Conservation (phyloP, 371 early-diverging fungal species). For the Thermomucor indicae-seudaticae region DNA sequence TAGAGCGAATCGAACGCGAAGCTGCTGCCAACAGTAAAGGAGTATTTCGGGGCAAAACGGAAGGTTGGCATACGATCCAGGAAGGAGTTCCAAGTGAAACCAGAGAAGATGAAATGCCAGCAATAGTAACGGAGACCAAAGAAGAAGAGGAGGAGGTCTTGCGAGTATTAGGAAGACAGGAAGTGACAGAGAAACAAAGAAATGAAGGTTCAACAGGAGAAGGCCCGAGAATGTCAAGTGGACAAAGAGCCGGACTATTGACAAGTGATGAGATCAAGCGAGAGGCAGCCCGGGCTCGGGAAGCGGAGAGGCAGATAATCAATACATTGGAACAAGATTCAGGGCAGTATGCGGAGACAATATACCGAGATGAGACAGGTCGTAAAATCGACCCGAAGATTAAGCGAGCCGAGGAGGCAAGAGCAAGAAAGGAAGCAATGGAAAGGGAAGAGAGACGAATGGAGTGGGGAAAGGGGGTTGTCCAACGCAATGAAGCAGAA, state of each 20-base stretch:
- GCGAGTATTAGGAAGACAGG: not conserved
- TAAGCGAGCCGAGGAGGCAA: slow-evolving; percentile 57
- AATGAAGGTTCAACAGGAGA: slow-evolving; percentile 4
- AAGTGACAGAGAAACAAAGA: not conserved
- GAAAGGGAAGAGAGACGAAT: slow-evolving; percentile 62
- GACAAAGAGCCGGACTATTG: slow-evolving; percentile 53
- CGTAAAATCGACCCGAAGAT: slow-evolving; percentile 67
- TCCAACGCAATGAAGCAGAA: slow-evolving; percentile 60
- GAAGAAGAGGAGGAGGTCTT: not conserved
- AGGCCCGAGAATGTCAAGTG: slow-evolving; percentile 47
- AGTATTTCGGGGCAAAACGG: slow-evolving; percentile 31
- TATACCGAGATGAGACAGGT: slow-evolving; percentile 77
- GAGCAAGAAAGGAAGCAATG: slow-evolving; percentile 49
- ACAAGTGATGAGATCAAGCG: slow-evolving; percentile 43
- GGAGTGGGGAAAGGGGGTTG: slow-evolving; percentile 79
- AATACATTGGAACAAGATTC: slow-evolving; percentile 24
- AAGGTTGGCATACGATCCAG: slow-evolving; percentile 46
- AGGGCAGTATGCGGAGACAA: slow-evolving; percentile 60
- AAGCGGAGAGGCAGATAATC: slow-evolving; percentile 26
- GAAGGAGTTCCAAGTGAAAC: slow-evolving; percentile 50
- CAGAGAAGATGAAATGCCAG: slow-evolving; percentile 45
- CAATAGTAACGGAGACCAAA: slow-evolving; percentile 39
- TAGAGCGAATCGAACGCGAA: slow-evolving; percentile 1
- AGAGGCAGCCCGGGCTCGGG: slow-evolving; percentile 45
- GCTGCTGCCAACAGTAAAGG: slow-evolving; percentile 18